Evolutionary conservation across 2,329 filamentous ascomycete genomes (phyloP).

Genomic region (Microsporum ferrugineum): DNA sequence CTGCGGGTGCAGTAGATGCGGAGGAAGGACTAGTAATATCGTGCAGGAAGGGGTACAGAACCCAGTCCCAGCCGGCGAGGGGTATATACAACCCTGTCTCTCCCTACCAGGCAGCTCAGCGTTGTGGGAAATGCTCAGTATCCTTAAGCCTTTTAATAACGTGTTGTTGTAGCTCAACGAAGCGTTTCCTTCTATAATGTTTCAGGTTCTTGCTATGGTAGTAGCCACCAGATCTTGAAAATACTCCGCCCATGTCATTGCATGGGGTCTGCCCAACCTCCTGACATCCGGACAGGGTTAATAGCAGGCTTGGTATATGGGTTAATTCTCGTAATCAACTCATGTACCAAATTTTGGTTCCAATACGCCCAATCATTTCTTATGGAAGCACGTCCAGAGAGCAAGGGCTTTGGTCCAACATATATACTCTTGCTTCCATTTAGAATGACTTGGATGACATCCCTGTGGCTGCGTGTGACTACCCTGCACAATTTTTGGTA

Average conservation of each 20-base stretch:
- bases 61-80: background rate
- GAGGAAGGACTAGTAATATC: background rate
- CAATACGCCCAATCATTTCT: background rate
- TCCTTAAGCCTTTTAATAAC: too few relatives aligned
- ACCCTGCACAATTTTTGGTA: background rate
- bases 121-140: too few relatives aligned
- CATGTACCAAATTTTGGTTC: background rate
- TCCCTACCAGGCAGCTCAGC: too few relatives aligned
- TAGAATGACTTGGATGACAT: background rate
- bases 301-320: background rate
- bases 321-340: background rate
- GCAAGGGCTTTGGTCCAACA: background rate
- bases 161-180: too few relatives aligned
- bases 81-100: background rate
- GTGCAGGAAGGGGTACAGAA: background rate
- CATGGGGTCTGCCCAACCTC: background rate
- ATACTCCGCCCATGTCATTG: too few relatives aligned
- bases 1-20: background rate
- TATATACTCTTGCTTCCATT: background rate
- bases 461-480: background rate
- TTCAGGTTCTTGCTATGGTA: too few relatives aligned
- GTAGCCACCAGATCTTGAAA: too few relatives aligned
- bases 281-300: background rate
- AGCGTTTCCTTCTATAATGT: too few relatives aligned
- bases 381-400: background rate